A percentile compares a stretch with the other conserved stretches of the same genome.
Conservation (phyloP, 1,284 basidiomycete genomes). For the Leccinum pachyderme region DNA sequence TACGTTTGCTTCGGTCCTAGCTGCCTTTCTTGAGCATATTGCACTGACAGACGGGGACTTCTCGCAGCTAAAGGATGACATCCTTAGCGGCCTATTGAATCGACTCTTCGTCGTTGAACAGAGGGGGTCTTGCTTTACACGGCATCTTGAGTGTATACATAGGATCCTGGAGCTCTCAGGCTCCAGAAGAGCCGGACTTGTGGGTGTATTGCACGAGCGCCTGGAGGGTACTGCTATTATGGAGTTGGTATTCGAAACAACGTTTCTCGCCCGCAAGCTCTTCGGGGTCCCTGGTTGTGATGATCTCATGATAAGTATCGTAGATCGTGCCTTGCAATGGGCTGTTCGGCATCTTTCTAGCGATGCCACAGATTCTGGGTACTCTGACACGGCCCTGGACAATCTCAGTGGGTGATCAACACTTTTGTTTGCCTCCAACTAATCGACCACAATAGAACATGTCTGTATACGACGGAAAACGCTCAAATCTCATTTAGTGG, state of each 20-base stretch:
- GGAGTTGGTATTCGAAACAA: constrained; percentile 22
- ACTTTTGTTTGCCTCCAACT: not conserved
- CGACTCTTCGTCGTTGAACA: constrained; percentile 13
- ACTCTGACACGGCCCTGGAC: constrained; percentile 24
- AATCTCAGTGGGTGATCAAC: constrained; percentile 39
- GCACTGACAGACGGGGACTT: constrained; percentile 14
- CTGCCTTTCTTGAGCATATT: constrained; percentile 28
- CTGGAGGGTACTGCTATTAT: constrained; percentile 18
- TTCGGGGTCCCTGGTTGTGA: constrained; percentile 22
- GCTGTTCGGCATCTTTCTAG: constrained; percentile 43
- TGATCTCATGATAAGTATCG: constrained; percentile 33
- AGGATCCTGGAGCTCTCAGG: constrained; percentile 20
- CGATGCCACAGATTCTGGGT: constrained; percentile 23
- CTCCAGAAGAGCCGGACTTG: constrained; percentile 11
- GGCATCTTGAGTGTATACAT: constrained; percentile 19
- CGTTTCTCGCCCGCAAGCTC: constrained; percentile 31
- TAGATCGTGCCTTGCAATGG: constrained; percentile 51
- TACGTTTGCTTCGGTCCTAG: constrained; percentile 14
- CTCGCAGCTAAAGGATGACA: constrained; percentile 15
- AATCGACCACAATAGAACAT: constrained; percentile 21
- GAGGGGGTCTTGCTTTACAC: not conserved
- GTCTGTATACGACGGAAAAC: constrained; percentile 31
- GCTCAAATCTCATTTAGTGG: constrained; percentile 63
- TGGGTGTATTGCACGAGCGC: constrained; percentile 14
- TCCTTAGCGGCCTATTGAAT: constrained; percentile 16